A percentile compares a stretch with the other conserved stretches of the same genome.
Conservation (phyloP, 1,139 yeast genomes). For the Sugiyamaella xylanicola region DNA sequence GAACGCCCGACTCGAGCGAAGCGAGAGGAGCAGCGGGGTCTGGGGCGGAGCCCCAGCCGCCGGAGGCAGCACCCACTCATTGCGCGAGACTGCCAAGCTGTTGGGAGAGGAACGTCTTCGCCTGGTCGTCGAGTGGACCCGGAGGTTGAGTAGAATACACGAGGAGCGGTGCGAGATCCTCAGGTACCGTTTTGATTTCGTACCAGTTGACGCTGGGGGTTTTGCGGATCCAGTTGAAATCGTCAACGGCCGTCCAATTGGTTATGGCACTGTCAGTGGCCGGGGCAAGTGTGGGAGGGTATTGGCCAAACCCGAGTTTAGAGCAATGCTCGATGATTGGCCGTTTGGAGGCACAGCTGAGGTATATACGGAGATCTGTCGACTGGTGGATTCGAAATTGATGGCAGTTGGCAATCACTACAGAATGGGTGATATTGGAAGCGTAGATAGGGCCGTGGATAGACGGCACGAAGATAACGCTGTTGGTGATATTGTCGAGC, state of each 20-base stretch:
- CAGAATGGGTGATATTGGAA: constrained; percentile 27
- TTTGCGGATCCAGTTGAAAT: constrained; percentile 37
- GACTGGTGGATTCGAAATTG: constrained; percentile 41
- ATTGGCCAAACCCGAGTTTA: constrained; percentile 31
- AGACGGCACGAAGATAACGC: constrained; percentile 28
- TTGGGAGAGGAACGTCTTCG: background rate
- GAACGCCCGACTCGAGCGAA: background rate
- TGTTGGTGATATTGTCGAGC: constrained; percentile 28
- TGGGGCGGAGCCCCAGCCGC: constrained; percentile 1
- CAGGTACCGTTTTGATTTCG: constrained; percentile 6
- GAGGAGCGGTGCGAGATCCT: constrained; percentile 9
- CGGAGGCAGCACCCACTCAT: background rate
- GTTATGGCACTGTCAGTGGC: constrained; percentile 1
- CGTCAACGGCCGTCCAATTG: constrained; percentile 34
- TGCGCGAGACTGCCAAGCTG: background rate
- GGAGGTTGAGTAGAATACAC: background rate
- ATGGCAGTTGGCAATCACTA: constrained; percentile 34
- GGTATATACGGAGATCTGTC: constrained; percentile 25
- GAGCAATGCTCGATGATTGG: constrained; percentile 40
- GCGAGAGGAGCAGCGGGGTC: constrained; percentile 1
- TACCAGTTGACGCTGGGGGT: constrained; percentile 33
- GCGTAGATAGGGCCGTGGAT: constrained; percentile 37
- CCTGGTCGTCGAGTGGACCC: background rate
- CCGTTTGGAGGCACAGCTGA: constrained; percentile 35
- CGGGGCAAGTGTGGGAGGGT: constrained; percentile 22